Base-by-base conservation (phyloP, 2,329 filamentous ascomycete genomes). In the Hirsutella thompsonii region DNA sequence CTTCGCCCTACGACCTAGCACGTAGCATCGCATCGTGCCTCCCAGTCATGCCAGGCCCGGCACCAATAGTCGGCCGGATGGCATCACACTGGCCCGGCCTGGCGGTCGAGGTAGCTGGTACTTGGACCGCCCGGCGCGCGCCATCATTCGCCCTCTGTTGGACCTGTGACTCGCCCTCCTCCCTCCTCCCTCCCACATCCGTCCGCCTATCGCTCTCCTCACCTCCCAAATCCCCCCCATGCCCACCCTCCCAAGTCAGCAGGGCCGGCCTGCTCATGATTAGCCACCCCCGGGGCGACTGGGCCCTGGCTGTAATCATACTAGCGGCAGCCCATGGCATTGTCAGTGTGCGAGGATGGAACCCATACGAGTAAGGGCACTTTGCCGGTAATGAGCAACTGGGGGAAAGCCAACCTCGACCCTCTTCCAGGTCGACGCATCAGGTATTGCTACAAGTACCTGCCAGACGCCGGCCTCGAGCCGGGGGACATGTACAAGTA, bases 141-240 rank as follows among this genome's bases (percentile, higher is more conserved):
- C 28, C 38, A 29, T 36, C 39, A 29, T 36, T 36, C 33, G 33
- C 32, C 32, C 32, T 19, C 32, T 18, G 32, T 34, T 34, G 32
- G 33, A 20, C 39, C 34, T 41, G 39, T 41, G 39, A 41, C 39
- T 37, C 14, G 23, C 23, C 23, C 23, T 26, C 23, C 6, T 26
- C 23, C n/a, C 6, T 26, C 6, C 23, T 6, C 23, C 23, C 23
- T 26, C 23, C 23, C 23, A 26, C 23, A 26, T 26, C n/a, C 23
- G 23, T 26, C 23, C 11, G 6, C 6, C 23, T 26, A 11, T 37
- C 14, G 23, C 23, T 11, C 23, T 26, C 23, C 6, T 26, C 23
- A n/a, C 6, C 23, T 26, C 23, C 23, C 23, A 26, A 6, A 26
- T 26, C n/a, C 23, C 6, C 11, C 23, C 11, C 23, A 6, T 26